Evolutionary conservation across 2,329 filamentous ascomycete species (phyloP).

Genomic region (Monosporascus cannonballus): DNA sequence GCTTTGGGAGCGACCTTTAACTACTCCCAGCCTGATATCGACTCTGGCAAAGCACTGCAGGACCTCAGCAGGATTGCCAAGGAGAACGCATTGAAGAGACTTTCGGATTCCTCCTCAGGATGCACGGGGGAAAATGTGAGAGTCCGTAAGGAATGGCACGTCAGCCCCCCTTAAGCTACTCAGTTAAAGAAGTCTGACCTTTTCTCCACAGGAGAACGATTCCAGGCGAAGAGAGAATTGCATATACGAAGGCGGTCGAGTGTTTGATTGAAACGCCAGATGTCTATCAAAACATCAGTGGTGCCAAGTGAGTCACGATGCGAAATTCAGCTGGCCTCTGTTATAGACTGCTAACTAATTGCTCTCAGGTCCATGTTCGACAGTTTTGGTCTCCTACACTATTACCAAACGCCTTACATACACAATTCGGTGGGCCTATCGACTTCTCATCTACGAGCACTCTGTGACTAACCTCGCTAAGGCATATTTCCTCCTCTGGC

Average conservation of each 20-base stretch:
- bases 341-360: background rate
- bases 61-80: slow-evolving; percentile 18
- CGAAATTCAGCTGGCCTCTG: background rate
- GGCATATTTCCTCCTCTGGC: slow-evolving; percentile 32
- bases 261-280: slow-evolving; percentile 22
- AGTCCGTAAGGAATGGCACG: slow-evolving; percentile 25
- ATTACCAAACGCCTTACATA: slow-evolving; percentile 21
- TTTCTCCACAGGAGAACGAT: slow-evolving; percentile 17
- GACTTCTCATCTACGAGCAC: too few relatives aligned
- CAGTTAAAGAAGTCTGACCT: background rate
- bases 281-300: slow-evolving; percentile 20
- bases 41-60: slow-evolving; percentile 20
- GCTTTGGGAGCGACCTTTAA: background rate
- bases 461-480: background rate
- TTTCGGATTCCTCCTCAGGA: slow-evolving; percentile 10
- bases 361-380: slow-evolving; percentile 20
- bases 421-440: slow-evolving; percentile 22
- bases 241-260: slow-evolving; percentile 21
- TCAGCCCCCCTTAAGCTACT: background rate
- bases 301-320: slow-evolving; percentile 14
- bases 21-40: slow-evolving; percentile 18
- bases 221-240: slow-evolving; percentile 18
- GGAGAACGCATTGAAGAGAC: slow-evolving; percentile 17
- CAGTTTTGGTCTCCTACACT: slow-evolving; percentile 24
- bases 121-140: slow-evolving; percentile 24